Evolutionary conservation across 345 rosid genomes (phyloP).

Genomic region (Adansonia digitata): DNA sequence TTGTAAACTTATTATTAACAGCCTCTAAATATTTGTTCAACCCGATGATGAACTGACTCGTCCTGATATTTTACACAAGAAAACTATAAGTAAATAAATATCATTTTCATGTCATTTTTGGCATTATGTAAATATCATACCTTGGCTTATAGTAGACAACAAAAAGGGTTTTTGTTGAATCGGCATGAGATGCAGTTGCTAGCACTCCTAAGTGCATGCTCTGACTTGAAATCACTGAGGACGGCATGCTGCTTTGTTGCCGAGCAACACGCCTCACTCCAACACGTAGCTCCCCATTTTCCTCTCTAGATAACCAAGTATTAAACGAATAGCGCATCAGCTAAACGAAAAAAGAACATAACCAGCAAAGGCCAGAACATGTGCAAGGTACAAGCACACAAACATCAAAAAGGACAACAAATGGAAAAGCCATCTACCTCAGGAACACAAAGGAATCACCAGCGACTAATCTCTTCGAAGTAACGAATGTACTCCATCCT

Average conservation of each 20-base stretch:
- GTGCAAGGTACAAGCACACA: neutral
- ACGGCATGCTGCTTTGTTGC: conserved; percentile 70
- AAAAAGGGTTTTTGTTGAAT: conserved; percentile 58
- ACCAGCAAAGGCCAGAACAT: neutral
- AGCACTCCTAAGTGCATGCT: conserved; percentile 97
- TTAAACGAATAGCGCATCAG: neutral
- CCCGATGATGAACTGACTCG: conserved; percentile 80
- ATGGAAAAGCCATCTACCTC: conserved; percentile 40
- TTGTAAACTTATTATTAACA: conserved; percentile 47
- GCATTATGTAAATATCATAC: conserved; percentile 27
- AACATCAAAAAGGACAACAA: neutral
- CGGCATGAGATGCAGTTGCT: conserved; percentile 89
- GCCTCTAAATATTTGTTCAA: conserved; percentile 76
- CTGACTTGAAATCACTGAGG: conserved; percentile 87
- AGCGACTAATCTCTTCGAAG: conserved; percentile 81
- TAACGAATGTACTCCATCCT: conserved; percentile 94
- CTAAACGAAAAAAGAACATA: neutral
- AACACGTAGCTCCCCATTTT: conserved; percentile 65
- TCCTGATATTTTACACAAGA: conserved; percentile 41
- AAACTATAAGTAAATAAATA: neutral
- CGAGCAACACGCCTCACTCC: conserved; percentile 71
- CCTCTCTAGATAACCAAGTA: conserved; percentile 44
- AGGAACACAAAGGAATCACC: conserved; percentile 88
- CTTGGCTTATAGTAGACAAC: conserved; percentile 89
- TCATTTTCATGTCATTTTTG: neutral